Evolutionary conservation across 345 rosid genomes (phyloP), one percentile per base, ranked within the genome.

Genomic region (Brassica incana): DNA sequence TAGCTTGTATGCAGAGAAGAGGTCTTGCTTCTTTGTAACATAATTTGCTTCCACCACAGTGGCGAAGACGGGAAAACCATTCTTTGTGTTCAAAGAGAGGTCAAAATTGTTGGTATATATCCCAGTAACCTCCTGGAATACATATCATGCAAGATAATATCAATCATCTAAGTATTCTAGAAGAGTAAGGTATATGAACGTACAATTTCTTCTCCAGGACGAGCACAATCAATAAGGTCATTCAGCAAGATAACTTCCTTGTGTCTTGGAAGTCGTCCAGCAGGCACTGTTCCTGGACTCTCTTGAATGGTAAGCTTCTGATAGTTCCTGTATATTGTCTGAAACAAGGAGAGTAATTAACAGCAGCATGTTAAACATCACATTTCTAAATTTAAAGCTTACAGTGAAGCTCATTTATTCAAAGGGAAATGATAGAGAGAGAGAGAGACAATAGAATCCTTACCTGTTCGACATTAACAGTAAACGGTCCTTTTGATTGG

Each of bases 241-340:
- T 93, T 93, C 78, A 95, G 74, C 74, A 93, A 80, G 75, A 95
- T 95, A 79, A 95, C 97, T 89, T 95, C 98, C 85, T 95, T 95
- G 90, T 89, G 89, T 90, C 99, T 89, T 60, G 99, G 98, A 80
- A 95, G 98, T 78, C 98, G 87, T 58, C 99, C 99, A 27, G 99
- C 99, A 74, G 98, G 99, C 56, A 95, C 98, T 71, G 91, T 95
- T 83, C 98, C 98, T 61, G 99, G 99, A 83, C 98, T 93, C 87
- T 95, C 99, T 84, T 93, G 98, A 65, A 95, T 93, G 29, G 97
- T 91, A 61, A 95, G 94, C 82, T 95, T 95, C 88, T 95, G 99
- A 82, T 93, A 95, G 76, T 95, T 95, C 78, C 98, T 87, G 84
- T 95, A 95, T 79, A 95, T 85, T 15, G 99, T 95, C 99, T 95